Evolutionary conservation across 1,139 yeast genomes (phyloP).

Genomic region (Kodamaea anthophila): DNA sequence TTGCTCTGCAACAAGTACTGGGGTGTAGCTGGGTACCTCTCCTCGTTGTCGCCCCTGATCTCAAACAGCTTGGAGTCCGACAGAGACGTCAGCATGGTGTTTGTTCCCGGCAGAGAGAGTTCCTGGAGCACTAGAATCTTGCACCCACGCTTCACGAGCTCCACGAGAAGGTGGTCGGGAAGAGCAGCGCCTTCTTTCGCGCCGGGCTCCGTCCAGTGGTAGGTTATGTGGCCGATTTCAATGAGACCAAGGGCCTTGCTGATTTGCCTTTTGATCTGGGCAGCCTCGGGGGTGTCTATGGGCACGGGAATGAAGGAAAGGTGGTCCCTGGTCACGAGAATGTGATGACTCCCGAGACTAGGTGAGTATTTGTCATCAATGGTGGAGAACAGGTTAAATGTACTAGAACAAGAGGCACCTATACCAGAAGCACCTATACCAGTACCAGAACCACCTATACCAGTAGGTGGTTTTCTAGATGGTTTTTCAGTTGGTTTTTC

Average conservation of each 20-base stretch:
- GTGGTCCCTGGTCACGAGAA: slow-evolving; percentile 61
- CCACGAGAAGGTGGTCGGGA: slow-evolving; percentile 39
- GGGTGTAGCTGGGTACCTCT: slow-evolving; percentile 53
- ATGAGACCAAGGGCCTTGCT: slow-evolving; percentile 32
- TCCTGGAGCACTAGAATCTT: slow-evolving; percentile 44
- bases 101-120: slow-evolving; percentile 27
- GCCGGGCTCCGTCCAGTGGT: slow-evolving; percentile 70
- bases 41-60: slow-evolving; percentile 37
- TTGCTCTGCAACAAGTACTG: slow-evolving; percentile 45
- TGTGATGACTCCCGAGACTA: too few relatives aligned
- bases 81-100: slow-evolving; percentile 36
- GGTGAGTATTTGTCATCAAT: too few relatives aligned
- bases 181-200: slow-evolving; percentile 59
- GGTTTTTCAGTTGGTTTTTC: too few relatives aligned
- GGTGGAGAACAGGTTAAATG: too few relatives aligned
- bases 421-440: too few relatives aligned
- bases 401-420: too few relatives aligned
- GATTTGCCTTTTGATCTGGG: background rate
- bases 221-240: slow-evolving; percentile 35
- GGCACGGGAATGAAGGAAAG: slow-evolving; percentile 42
- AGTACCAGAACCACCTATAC: too few relatives aligned
- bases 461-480: too few relatives aligned
- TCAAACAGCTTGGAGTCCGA: slow-evolving; percentile 48
- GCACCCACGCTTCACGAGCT: slow-evolving; percentile 20
- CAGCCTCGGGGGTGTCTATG: slow-evolving; percentile 14